phyloP scores from a whole-genome alignment of 2,329 filamentous ascomycete species.

The Phoma sp. region DNA sequence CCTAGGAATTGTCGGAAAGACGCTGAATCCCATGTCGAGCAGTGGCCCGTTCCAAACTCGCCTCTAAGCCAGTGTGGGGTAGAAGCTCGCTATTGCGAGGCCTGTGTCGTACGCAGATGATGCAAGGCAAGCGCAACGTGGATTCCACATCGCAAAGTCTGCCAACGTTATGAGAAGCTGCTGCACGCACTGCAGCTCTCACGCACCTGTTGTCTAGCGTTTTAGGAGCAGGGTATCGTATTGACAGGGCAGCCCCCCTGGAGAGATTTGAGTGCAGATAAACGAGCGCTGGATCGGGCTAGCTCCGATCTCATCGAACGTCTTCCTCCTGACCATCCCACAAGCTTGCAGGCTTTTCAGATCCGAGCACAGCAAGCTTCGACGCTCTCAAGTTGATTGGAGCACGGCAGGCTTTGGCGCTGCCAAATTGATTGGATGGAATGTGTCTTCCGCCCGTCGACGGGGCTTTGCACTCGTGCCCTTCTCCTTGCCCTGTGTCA shows the following conservation, averaged over 20 bases:
- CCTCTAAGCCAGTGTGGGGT: conserved; percentile 1
- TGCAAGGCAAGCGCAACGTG: neutral
- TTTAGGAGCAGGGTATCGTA: too few relatives aligned
- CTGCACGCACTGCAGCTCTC: neutral
- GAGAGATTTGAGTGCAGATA: conserved; percentile 11
- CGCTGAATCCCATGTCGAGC: neutral
- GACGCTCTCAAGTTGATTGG: neutral
- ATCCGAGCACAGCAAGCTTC: neutral
- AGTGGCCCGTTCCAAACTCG: neutral
- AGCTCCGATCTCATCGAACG: conserved; percentile 16
- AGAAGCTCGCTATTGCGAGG: conserved; percentile 1
- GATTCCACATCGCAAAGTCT: neutral
- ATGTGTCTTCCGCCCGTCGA: neutral
- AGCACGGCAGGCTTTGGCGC: neutral
- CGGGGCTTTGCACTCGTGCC: neutral
- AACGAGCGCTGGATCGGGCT: conserved; percentile 11
- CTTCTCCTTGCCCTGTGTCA: neutral
- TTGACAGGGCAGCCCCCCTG: conserved; percentile 10
- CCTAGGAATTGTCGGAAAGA: neutral
- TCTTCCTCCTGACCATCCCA: conserved; percentile 1
- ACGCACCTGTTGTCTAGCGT: neutral
- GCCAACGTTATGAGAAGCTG: neutral
- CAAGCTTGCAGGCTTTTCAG: conserved; percentile 17
- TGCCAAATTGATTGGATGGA: neutral
- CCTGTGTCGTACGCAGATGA: neutral